These are phyloP conservation scores for Groenewaldozyma salmanticensis DNA, from an alignment of 805 yeast genomes.

Conservation along the genomic window DNA sequence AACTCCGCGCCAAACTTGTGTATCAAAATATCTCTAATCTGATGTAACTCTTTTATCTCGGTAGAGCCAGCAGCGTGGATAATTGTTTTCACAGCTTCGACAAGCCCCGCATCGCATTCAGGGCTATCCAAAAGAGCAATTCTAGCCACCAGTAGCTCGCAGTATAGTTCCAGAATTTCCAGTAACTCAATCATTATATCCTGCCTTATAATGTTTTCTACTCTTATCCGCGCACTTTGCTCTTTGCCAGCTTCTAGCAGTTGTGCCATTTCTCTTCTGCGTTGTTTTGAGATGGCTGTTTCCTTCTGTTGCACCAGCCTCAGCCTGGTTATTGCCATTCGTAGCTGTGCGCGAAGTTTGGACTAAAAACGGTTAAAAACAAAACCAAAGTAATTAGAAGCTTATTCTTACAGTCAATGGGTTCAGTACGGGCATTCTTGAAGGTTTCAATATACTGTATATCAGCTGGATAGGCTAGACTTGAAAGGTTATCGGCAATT, in stretches of 20 bases:
- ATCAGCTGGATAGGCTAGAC: too few species aligned
- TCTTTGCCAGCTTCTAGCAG: slow-evolving; percentile 61
- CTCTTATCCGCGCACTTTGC: slow-evolving; percentile 72
- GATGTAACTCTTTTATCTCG: slow-evolving; percentile 62
- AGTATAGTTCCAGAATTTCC: slow-evolving; percentile 70
- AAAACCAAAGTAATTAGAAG: too few species aligned
- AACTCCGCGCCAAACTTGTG: slow-evolving; percentile 63
- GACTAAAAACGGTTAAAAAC: too few species aligned
- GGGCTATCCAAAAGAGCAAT: slow-evolving; percentile 42
- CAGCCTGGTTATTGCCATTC: slow-evolving; percentile 64
- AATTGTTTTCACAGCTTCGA: slow-evolving; percentile 65
- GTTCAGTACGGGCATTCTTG: slow-evolving; percentile 2
- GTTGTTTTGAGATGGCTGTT: slow-evolving; percentile 64
- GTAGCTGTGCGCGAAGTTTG: slow-evolving; percentile 29
- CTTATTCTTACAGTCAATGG: too few species aligned
- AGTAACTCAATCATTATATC: slow-evolving; percentile 71
- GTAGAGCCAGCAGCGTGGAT: slow-evolving; percentile 62
- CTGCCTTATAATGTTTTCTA: slow-evolving; percentile 74
- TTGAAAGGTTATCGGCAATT: too few species aligned
- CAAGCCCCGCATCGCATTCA: slow-evolving; percentile 47
- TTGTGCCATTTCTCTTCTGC: slow-evolving; percentile 62
- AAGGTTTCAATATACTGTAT: too few species aligned
- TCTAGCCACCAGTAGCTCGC: slow-evolving; percentile 73
- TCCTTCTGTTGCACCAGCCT: slow-evolving; percentile 67
- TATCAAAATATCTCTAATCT: slow-evolving; percentile 51